Conservation (phyloP, 2,329 filamentous ascomycete species). For the Fusarium brevicatenulatum region DNA sequence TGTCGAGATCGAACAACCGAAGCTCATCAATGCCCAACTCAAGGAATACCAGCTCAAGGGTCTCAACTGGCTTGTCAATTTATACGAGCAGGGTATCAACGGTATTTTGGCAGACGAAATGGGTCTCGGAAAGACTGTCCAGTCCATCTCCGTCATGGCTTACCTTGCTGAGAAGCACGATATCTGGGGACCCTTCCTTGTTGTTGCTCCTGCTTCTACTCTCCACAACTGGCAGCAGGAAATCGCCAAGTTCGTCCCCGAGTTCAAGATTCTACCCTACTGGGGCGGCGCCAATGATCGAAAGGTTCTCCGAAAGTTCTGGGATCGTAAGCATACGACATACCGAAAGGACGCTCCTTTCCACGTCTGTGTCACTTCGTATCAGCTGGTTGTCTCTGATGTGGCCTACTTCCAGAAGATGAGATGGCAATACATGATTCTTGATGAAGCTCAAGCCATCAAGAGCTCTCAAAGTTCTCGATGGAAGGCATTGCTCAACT, state of each 20-base stretch:
- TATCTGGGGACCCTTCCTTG: conserved; percentile 97
- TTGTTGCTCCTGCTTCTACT: conserved; percentile 95
- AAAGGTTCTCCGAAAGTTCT: conserved; percentile 97
- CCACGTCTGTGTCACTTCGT: conserved; percentile 95
- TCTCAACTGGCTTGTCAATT: conserved; percentile 98
- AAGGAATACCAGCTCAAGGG: conserved; percentile 99
- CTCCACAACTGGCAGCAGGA: conserved; percentile 99
- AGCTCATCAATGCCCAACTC: conserved; percentile 90
- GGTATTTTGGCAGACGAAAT: conserved; percentile 98
- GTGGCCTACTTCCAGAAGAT: conserved; percentile 99
- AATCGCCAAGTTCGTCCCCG: conserved; percentile 92
- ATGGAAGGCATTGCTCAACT: conserved; percentile 94
- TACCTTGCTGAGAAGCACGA: conserved; percentile 97
- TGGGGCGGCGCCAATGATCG: conserved; percentile 95
- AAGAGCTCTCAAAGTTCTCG: conserved; percentile 96
- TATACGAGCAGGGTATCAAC: conserved; percentile 99
- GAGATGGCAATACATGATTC: conserved; percentile 99
- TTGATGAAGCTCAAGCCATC: conserved; percentile 98
- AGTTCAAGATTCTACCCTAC: conserved; percentile 95
- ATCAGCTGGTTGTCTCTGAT: conserved; percentile 95
- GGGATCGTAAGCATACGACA: conserved; percentile 97
- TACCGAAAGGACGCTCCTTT: conserved; percentile 94
- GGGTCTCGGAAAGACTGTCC: conserved; percentile 98
- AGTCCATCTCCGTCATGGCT: conserved; percentile 99
- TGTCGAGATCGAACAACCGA: conserved; percentile 93